phyloP scores from a whole-genome alignment of 139 green algal genomes.

The Coelastrella sp. region DNA sequence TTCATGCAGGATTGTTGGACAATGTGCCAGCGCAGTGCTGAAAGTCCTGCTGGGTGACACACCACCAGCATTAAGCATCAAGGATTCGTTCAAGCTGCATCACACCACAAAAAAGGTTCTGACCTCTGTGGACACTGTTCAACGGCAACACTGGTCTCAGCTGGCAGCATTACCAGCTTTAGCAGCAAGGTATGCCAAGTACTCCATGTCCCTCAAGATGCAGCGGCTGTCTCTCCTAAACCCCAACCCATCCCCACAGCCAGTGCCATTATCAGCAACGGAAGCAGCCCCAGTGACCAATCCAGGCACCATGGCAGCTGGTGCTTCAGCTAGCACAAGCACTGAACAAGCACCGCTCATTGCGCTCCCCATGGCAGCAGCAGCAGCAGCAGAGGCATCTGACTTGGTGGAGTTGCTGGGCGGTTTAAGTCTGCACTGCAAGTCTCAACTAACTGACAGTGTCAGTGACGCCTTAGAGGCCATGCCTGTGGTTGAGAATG shows the following conservation, averaged over 20 bases:
- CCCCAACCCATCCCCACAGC: not conserved
- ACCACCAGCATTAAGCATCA: not conserved
- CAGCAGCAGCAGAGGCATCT: no score
- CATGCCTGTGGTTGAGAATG: no score
- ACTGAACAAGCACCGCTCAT: no score
- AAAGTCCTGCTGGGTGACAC: not conserved
- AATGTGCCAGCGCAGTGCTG: constrained; percentile 34
- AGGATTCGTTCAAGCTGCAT: constrained; percentile 34
- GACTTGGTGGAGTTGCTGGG: no score
- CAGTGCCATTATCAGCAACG: not conserved
- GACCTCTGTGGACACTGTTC: not conserved
- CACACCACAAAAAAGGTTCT: not conserved
- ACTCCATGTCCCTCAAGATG: not conserved
- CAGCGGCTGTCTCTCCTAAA: not conserved
- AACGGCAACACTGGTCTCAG: not conserved
- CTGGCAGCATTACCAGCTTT: not conserved
- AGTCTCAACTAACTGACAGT: no score
- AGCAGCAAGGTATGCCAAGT: not conserved
- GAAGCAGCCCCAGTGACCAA: not conserved
- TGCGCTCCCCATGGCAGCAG: no score
- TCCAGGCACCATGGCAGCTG: no score
- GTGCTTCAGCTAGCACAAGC: no score
- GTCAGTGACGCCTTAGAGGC: no score
- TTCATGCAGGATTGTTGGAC: not conserved
- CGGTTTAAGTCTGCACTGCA: no score